These are phyloP conservation scores for Botryotinia globosa DNA, from an alignment of 2,329 filamentous ascomycete genomes.

Conservation along the genomic window DNA sequence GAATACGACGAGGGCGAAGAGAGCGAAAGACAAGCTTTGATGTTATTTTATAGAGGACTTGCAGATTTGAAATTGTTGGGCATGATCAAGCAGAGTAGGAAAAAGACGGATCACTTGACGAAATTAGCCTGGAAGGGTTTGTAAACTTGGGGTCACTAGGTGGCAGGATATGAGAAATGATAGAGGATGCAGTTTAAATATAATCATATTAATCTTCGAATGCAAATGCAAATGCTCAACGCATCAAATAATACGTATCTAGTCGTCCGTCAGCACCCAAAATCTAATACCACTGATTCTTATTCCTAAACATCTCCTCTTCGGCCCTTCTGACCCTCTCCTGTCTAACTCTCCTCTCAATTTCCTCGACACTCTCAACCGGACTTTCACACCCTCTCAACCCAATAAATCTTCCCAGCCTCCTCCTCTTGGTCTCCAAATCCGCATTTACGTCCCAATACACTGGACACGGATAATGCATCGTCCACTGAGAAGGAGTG, in stretches of 20 bases:
- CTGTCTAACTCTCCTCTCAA: constrained; percentile 43
- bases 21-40: constrained; percentile 58
- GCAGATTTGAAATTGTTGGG: constrained; percentile 84
- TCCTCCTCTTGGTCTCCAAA: constrained; percentile 63
- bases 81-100: constrained; percentile 83
- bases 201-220: constrained; percentile 4
- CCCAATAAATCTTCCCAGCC: constrained; percentile 72
- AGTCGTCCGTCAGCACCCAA: background rate
- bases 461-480: constrained; percentile 66
- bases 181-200: background rate
- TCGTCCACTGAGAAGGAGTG: constrained; percentile 52
- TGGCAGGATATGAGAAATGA: background rate
- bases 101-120: constrained; percentile 87
- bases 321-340: constrained; percentile 40
- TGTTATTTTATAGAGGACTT: constrained; percentile 80
- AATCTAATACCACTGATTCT: constrained; percentile 31
- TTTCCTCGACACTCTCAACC: constrained; percentile 33
- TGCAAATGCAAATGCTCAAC: background rate
- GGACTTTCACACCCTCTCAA: constrained; percentile 60
- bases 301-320: constrained; percentile 29
- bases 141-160: constrained; percentile 36
- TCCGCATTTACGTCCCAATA: constrained; percentile 54
- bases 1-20: constrained; percentile 38
- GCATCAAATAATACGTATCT: background rate
- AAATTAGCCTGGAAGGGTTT: constrained; percentile 82